These are phyloP conservation scores for Hemerocallis citrina DNA, from an alignment of 106 monocot species.

Conservation along the genomic window DNA sequence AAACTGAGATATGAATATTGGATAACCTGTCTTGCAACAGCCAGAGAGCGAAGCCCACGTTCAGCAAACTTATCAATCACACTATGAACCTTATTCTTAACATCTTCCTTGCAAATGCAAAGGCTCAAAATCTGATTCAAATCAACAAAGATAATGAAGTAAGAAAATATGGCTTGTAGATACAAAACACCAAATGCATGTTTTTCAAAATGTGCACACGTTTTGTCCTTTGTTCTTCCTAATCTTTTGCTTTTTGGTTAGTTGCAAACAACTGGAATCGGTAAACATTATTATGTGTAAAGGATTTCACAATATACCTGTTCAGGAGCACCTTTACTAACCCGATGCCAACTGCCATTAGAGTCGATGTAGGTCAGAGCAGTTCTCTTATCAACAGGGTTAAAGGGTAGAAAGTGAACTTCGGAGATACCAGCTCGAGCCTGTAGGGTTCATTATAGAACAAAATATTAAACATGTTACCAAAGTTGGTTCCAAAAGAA, in stretches of 20 bases:
- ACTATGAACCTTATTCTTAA: slow-evolving; percentile 36
- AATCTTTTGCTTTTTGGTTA: background rate
- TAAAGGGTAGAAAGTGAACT: too few relatives aligned
- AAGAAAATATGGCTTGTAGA: too few relatives aligned
- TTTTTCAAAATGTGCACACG: too few relatives aligned
- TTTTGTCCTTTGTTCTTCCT: too few relatives aligned
- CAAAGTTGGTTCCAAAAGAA: too few relatives aligned
- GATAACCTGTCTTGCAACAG: slow-evolving; percentile 43
- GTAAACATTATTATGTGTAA: background rate
- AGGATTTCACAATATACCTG: background rate
- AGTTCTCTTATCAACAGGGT: too few relatives aligned
- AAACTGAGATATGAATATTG: too few relatives aligned
- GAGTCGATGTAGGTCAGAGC: too few relatives aligned
- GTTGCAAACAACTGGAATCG: background rate
- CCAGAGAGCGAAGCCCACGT: slow-evolving; percentile 62
- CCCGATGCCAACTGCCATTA: too few relatives aligned
- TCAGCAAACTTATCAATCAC: slow-evolving; percentile 64
- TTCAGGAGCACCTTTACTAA: slow-evolving; percentile 1
- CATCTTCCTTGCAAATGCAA: slow-evolving; percentile 50
- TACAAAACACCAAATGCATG: too few relatives aligned
- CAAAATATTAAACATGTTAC: background rate
- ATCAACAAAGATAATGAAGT: background rate
- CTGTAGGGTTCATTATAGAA: background rate
- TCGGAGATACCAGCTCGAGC: background rate
- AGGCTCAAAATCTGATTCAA: slow-evolving; percentile 54